A percentile compares a stretch with the other conserved stretches of the same genome.
These are phyloP conservation scores for Candida frijolesensis DNA, from an alignment of 1,139 yeast species.

Conservation along the genomic window DNA sequence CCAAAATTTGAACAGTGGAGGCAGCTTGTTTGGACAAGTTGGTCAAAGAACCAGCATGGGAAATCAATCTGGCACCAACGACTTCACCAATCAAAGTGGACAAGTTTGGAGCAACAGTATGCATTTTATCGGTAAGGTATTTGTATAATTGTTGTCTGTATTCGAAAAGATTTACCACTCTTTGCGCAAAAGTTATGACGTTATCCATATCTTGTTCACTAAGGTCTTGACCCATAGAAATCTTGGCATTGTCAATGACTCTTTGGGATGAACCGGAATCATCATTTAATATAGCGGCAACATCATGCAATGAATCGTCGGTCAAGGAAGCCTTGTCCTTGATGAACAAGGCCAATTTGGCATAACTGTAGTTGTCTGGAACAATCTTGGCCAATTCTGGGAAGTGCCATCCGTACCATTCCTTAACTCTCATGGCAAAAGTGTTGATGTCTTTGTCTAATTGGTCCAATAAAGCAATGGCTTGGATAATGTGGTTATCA, in stretches of 20 bases:
- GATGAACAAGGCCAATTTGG: conserved; percentile 91
- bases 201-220: conserved; percentile 92
- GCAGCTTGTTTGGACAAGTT: conserved; percentile 98
- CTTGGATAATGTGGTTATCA: conserved; percentile 98
- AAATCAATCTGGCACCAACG: conserved; percentile 96
- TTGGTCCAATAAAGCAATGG: conserved; percentile 95
- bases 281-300: conserved; percentile 86
- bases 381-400: conserved; percentile 97
- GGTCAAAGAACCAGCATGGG: conserved; percentile 97
- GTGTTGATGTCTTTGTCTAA: conserved; percentile 97
- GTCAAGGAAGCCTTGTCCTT: conserved; percentile 89
- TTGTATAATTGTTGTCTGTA: conserved; percentile 87
- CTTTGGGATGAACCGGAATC: conserved; percentile 91
- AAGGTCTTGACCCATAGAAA: conserved; percentile 98
- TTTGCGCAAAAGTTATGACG: conserved; percentile 87
- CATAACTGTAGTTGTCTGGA: conserved; percentile 92
- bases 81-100: conserved; percentile 97
- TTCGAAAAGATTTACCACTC: conserved; percentile 90
- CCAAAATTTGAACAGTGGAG: conserved; percentile 96
- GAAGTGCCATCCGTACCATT: conserved; percentile 99
- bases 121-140: conserved; percentile 93
- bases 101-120: conserved; percentile 96
- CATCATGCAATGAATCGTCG: conserved; percentile 86
- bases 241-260: conserved; percentile 85
- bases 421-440: conserved; percentile 96